phyloP scores from a whole-genome alignment of 164 flowering plant genomes.

The Vitis riparia region DNA sequence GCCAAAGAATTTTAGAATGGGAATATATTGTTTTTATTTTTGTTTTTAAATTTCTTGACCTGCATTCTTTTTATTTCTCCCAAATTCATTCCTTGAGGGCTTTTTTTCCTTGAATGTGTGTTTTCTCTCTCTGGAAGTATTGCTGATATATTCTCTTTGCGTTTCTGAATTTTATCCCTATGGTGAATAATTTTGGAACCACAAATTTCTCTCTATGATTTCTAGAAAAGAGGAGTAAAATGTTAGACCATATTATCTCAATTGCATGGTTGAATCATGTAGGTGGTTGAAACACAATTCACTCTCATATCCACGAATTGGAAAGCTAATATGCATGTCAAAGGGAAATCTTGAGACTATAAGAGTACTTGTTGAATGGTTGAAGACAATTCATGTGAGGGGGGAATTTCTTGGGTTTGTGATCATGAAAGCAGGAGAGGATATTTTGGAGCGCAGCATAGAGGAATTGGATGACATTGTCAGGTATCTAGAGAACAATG shows the following conservation, averaged over 20 bases:
- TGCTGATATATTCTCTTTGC: no score
- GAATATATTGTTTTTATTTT: no score
- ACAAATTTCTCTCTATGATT: neutral
- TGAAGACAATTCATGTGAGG: constrained; percentile 71
- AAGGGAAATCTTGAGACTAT: constrained; percentile 55
- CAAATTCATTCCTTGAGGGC: no score
- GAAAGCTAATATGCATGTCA: constrained; percentile 74
- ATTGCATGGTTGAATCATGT: constrained; percentile 19
- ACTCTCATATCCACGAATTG: constrained; percentile 80
- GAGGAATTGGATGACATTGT: constrained; percentile 71
- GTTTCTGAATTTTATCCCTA: no score
- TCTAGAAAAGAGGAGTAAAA: neutral
- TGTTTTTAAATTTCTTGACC: no score
- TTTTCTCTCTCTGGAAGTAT: neutral
- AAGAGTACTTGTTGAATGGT: constrained; percentile 56
- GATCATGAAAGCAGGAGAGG: constrained; percentile 50
- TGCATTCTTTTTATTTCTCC: no score
- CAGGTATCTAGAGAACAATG: constrained; percentile 64
- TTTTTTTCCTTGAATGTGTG: no score
- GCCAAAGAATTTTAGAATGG: neutral
- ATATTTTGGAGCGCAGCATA: constrained; percentile 44
- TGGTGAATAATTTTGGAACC: no score
- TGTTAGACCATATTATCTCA: constrained; percentile 3
- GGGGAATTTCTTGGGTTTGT: constrained; percentile 63
- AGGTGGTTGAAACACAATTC: constrained; percentile 97